Percentiles rank a stretch among this genome's conserved stretches.
Evolutionary conservation across 208 protist genomes (phyloP).

Genomic region (Wallacemonas collosoma): DNA sequence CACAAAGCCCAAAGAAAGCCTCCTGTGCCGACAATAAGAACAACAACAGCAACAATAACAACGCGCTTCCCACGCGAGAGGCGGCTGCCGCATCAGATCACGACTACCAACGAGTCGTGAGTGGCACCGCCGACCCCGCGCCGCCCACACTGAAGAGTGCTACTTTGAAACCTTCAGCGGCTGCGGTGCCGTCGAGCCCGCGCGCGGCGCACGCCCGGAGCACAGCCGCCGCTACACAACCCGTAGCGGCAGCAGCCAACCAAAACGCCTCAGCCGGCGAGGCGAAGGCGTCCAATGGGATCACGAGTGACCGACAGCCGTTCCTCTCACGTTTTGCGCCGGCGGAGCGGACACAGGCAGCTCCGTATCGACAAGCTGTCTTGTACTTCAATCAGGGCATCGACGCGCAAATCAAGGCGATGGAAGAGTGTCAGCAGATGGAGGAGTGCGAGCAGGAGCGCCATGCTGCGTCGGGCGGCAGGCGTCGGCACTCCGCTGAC

Average conservation of each 20-base stretch:
- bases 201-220: no score
- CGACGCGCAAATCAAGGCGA: conserved; percentile 13
- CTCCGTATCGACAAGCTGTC: conserved; percentile 6
- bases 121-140: background rate
- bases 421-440: conserved; percentile 1
- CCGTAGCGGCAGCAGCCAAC: no score
- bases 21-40: background rate
- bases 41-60: background rate
- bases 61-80: no score
- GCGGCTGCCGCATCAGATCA: background rate
- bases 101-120: background rate
- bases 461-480: background rate
- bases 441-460: conserved; percentile 10
- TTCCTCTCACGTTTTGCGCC: conserved; percentile 1
- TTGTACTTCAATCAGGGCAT: conserved; percentile 3
- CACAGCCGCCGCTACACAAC: no score
- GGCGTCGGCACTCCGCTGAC: no score
- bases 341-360: background rate
- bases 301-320: background rate
- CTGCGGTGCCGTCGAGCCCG: background rate
- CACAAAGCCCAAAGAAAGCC: no score
- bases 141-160: background rate
- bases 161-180: background rate
- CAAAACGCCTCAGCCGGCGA: background rate
- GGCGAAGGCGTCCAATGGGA: background rate